Evolutionary conservation across 768 basidiomycete genomes (phyloP), one percentile per base, ranked within the genome.

Genomic region (Hortiboletus flavorubellus): DNA sequence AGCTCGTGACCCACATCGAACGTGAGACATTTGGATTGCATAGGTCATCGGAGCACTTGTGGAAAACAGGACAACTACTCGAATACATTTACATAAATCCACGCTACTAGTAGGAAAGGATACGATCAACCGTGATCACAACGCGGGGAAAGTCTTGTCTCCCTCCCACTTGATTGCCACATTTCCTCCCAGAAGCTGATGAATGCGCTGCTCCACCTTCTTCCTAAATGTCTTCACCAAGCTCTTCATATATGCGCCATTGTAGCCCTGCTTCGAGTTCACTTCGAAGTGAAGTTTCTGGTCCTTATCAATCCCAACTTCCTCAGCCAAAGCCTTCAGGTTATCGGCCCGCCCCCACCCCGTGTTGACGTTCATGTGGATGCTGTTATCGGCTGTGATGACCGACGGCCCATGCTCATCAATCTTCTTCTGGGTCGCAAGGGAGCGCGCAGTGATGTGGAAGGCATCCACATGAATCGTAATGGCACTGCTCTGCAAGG

Each of bases 311-410:
- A 54, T 41, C 30, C 39, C 47, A 6, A 59, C 41, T 23, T 54
- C 51, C n/a, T 38, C 2, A 6, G 58, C 47, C 44, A 60, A 39
- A 14, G 52, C 52, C 18, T 14, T 50, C 39, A 60, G 48, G 16
- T 50, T 55, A 0, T 46, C 52, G 0, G 23, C 39, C 8, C 47
- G 29, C 4, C 58, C 52, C 59, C 59, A 59, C 12, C 10, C 38
- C n/a, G 58, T 46, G 33, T 41, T 59, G 12, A 54, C 35, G 11
- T 49, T 49, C n/a, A 46, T 34, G 48, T 50, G 58, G 40, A 55
- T 54, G 3, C 59, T 59, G 21, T 49, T 41, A 16, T 23, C n/a
- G 23, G 58, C 59, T 34, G 51, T 54, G 41, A 40, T 49, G 23
- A 14, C 4, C 4, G 59, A 61, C 16, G 45, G 44, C 14, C 53